Conservation (phyloP, 495 filamentous ascomycete genomes). For the Annulohypoxylon stygium region DNA sequence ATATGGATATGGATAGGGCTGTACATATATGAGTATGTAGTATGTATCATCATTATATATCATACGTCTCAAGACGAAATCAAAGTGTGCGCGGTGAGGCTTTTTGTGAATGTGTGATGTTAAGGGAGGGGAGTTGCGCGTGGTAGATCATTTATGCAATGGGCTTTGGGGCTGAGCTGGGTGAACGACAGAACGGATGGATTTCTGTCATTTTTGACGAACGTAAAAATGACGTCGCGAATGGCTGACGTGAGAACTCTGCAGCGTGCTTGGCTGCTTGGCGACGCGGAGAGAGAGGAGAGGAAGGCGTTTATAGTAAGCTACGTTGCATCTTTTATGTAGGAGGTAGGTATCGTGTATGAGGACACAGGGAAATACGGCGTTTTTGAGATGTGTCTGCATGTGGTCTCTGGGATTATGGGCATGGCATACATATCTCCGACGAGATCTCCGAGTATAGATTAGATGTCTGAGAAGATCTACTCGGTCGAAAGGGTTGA, state of each 20-base stretch:
- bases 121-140: neutral
- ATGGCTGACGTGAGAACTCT: neutral
- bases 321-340: neutral
- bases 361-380: neutral
- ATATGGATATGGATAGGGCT: neutral
- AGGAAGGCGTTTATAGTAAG: neutral
- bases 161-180: neutral
- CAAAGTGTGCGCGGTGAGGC: neutral
- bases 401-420: neutral
- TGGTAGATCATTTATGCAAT: neutral
- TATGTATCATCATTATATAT: slow-evolving; percentile 19
- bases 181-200: neutral
- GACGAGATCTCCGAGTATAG: too few relatives aligned
- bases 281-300: neutral
- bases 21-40: slow-evolving; percentile 14
- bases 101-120: neutral
- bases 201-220: neutral
- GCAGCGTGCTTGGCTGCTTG: neutral
- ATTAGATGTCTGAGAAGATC: too few relatives aligned
- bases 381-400: neutral
- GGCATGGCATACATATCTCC: too few relatives aligned
- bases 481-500: too few relatives aligned
- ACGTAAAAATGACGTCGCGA: neutral
- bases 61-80: neutral
- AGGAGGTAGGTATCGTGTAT: too few relatives aligned